Conservation (phyloP, 495 filamentous ascomycete species). For the Chaetomidium leptoderma region DNA sequence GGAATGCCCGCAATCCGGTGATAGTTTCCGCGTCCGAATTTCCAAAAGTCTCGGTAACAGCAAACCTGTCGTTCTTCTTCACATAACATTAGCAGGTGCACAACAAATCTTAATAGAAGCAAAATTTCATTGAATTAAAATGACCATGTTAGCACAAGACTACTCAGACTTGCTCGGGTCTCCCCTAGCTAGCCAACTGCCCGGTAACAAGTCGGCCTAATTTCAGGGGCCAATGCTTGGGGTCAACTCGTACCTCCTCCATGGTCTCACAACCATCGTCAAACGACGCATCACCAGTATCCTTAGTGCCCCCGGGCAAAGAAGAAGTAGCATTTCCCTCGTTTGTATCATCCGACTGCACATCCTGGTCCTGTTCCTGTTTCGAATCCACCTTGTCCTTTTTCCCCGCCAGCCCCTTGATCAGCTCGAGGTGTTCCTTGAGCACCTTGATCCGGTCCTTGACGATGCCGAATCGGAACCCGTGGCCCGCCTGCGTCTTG, state of each 20-base stretch:
- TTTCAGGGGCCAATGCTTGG: slow-evolving; percentile 1
- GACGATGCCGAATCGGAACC: not conserved
- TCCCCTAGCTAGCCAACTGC: no score
- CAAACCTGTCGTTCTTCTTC: no score
- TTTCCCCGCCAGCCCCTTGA: not conserved
- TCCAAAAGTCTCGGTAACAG: no score
- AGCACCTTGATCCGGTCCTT: slow-evolving; percentile 13
- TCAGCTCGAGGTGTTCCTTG: slow-evolving; percentile 7
- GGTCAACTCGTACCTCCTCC: slow-evolving; percentile 15
- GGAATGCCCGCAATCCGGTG: no score
- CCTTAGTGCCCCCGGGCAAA: not conserved
- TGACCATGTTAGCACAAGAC: no score
- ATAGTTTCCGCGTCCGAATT: no score
- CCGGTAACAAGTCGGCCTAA: not conserved
- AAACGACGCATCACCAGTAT: not conserved
- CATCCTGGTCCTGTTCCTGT: not conserved
- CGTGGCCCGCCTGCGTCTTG: not conserved
- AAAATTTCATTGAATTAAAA: no score
- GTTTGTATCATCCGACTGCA: not conserved
- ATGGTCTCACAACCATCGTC: slow-evolving; percentile 8
- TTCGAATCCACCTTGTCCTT: not conserved
- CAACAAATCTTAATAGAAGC: no score
- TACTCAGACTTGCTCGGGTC: not conserved
- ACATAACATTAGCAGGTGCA: no score
- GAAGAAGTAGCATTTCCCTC: not conserved